Evolutionary conservation across 75 land plant species (phyloP), one percentile per base, ranked within the genome.

Genomic region (Pseudotsuga menziesii): DNA sequence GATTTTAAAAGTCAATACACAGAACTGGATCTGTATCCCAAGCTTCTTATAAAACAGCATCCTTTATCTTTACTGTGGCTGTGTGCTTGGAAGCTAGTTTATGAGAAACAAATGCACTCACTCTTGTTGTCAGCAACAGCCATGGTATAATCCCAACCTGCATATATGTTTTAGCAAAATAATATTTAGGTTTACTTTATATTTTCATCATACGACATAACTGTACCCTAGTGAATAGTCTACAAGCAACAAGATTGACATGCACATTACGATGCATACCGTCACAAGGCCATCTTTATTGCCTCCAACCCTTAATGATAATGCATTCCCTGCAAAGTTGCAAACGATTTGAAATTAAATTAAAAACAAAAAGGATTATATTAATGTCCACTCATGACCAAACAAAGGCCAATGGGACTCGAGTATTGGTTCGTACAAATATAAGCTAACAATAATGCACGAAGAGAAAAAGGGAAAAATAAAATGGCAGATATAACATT

Each of bases 121-220:
- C 71, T 6, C 71, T 39, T 67, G 23, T 67, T 67, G 71, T 39
- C 22, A 67, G 2, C 20, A 67, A 39, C 39, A 67, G 39, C 71
- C 71, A 67, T 39, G 71, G 71, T 36, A 67, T 67, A 44, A 67
- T 67, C 44, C 71, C 71, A 39, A 67, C 39, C 71, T 67, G 71
- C 48, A 67, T 23, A 61, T 39, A 44, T 35, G 36, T 36, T 67
- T 67, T 19, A 39, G 39, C 39, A 35, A 67, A 39, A 67, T 39
- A 39, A 67, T 48, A 63, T 67, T 67, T 39, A 67, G n/a, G 1
- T 35, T 11, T 67, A 39, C 71, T 36, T 67, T 63, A 0, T 39
- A 67, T n/a, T n/a, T 44, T 44, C 48, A 44, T 44, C 48, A 44
- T 20, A 3, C 39, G 67, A 63, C 36, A 64, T 27, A 14, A n/a